Percentiles rank a stretch among this genome's conserved stretches.
phyloP scores from a whole-genome alignment of 208 protist species.

The Acanthamoeba healyi region DNA sequence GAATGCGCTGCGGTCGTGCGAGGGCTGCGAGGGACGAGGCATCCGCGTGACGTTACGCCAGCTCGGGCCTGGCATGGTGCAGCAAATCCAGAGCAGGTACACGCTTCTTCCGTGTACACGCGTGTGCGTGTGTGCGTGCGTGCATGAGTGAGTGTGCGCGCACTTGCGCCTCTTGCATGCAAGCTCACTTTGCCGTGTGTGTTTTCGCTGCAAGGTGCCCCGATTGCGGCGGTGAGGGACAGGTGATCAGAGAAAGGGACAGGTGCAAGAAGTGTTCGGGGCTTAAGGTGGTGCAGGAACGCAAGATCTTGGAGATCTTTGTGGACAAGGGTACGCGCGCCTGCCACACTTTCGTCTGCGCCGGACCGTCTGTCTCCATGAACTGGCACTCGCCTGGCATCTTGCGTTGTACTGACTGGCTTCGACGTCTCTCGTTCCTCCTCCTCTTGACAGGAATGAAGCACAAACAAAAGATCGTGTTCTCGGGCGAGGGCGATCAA shows the following conservation, averaged over 20 bases:
- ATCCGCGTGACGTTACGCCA: conserved; percentile 95
- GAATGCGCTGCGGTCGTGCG: conserved; percentile 89
- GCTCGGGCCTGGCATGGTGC: conserved; percentile 95
- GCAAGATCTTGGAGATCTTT: conserved; percentile 95
- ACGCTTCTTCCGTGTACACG: not conserved
- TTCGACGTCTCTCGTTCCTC: too few species aligned
- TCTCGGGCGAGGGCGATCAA: conserved; percentile 97
- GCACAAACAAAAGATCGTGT: conserved; percentile 96
- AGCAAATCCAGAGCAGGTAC: conserved; percentile 75
- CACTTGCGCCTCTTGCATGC: too few species aligned
- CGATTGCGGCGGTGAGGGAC: conserved; percentile 77
- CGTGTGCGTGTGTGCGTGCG: too few species aligned
- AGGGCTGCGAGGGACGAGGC: conserved; percentile 95
- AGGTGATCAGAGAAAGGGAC: conserved; percentile 93
- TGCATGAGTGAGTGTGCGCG: too few species aligned
- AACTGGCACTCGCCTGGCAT: too few species aligned
- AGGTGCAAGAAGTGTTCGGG: conserved; percentile 96
- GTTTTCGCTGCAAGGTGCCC: not conserved
- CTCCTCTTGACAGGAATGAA: conserved; percentile 90
- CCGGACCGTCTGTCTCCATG: too few species aligned
- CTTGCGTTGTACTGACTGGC: too few species aligned
- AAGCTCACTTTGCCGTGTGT: not conserved
- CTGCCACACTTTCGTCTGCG: too few species aligned
- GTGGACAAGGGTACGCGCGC: conserved; percentile 95
- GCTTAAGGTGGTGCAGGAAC: conserved; percentile 92